Evolutionary conservation across 2,329 filamentous ascomycete genomes (phyloP).

Genomic region (Fonsecaea nubica): DNA sequence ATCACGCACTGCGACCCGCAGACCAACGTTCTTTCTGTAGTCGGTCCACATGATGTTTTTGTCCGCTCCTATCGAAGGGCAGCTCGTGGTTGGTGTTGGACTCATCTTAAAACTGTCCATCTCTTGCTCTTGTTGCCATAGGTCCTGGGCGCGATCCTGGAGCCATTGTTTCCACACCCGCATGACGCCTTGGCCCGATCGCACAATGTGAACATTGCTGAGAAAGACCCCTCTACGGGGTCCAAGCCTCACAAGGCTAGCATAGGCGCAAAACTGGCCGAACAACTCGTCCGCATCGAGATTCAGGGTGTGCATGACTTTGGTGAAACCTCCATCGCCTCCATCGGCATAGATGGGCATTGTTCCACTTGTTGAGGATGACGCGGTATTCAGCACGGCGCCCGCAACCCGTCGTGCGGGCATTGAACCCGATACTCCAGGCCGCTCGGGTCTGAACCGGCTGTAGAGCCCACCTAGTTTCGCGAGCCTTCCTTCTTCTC

Average conservation of each 20-base stretch:
- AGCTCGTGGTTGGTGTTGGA: constrained; percentile 35
- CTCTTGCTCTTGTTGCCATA: constrained; percentile 41
- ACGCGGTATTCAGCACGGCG: constrained; percentile 51
- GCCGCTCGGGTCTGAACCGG: constrained; percentile 69
- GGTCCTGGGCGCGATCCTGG: constrained; percentile 48
- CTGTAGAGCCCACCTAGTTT: constrained; percentile 68
- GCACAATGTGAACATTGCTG: constrained; percentile 69
- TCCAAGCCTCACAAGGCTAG: constrained; percentile 71
- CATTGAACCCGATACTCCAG: constrained; percentile 51
- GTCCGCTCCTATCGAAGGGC: constrained; percentile 37
- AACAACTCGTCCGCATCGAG: constrained; percentile 76
- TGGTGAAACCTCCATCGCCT: constrained; percentile 43
- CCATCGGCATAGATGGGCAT: constrained; percentile 35
- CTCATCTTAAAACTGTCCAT: constrained; percentile 30
- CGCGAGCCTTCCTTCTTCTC: constrained; percentile 50
- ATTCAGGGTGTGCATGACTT: constrained; percentile 65
- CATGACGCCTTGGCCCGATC: constrained; percentile 63
- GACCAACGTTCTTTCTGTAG: constrained; percentile 66
- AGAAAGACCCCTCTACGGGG: constrained; percentile 67
- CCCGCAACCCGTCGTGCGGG: constrained; percentile 42
- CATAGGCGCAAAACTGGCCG: constrained; percentile 72
- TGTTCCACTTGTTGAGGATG: constrained; percentile 53
- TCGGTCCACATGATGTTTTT: constrained; percentile 72
- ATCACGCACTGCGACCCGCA: constrained; percentile 70
- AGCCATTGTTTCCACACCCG: constrained; percentile 78